Conservation (phyloP, 2,329 filamentous ascomycete species). For the Rasamsonia emersonii region DNA sequence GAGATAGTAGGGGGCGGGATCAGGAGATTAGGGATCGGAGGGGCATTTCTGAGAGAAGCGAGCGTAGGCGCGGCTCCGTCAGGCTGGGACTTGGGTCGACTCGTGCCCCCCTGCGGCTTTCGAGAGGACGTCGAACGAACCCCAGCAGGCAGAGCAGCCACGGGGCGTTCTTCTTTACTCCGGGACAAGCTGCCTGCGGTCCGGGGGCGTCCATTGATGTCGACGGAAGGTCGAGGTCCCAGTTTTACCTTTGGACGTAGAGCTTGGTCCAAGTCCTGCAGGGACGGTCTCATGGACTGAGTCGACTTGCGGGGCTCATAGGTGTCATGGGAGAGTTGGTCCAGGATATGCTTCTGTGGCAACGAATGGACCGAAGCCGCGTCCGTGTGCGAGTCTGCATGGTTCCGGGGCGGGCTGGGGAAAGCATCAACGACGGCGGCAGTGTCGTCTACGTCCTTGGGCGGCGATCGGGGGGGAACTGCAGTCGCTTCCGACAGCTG, state of each 20-base stretch:
- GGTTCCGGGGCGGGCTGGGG: slow-evolving; percentile 2
- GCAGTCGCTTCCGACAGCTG: slow-evolving; percentile 27
- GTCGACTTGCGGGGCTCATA: slow-evolving; percentile 30
- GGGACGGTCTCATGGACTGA: slow-evolving; percentile 36
- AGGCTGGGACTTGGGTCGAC: slow-evolving; percentile 38
- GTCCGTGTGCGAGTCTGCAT: slow-evolving; percentile 14
- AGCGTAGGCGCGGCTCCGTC: slow-evolving; percentile 21
- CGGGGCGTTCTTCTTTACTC: slow-evolving; percentile 52
- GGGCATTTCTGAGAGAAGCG: slow-evolving; percentile 20
- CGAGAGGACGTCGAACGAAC: slow-evolving; percentile 57
- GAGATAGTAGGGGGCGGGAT: slow-evolving; percentile 29
- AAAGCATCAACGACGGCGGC: slow-evolving; percentile 8
- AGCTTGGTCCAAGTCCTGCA: slow-evolving; percentile 35
- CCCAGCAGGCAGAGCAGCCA: slow-evolving; percentile 73
- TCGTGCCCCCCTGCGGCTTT: slow-evolving; percentile 40
- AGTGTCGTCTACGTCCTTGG: slow-evolving; percentile 9
- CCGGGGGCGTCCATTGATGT: slow-evolving; percentile 53
- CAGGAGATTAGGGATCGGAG: slow-evolving; percentile 31
- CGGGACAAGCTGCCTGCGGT: slow-evolving; percentile 42
- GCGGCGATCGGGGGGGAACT: slow-evolving; percentile 18
- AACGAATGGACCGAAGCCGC: slow-evolving; percentile 17
- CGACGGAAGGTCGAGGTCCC: slow-evolving; percentile 68
- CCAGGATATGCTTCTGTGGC: slow-evolving; percentile 20
- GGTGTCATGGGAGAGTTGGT: slow-evolving; percentile 27
- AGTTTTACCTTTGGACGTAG: slow-evolving; percentile 67